phyloP scores from a whole-genome alignment of 768 basidiomycete genomes.

The Leucosporidium scottii region DNA sequence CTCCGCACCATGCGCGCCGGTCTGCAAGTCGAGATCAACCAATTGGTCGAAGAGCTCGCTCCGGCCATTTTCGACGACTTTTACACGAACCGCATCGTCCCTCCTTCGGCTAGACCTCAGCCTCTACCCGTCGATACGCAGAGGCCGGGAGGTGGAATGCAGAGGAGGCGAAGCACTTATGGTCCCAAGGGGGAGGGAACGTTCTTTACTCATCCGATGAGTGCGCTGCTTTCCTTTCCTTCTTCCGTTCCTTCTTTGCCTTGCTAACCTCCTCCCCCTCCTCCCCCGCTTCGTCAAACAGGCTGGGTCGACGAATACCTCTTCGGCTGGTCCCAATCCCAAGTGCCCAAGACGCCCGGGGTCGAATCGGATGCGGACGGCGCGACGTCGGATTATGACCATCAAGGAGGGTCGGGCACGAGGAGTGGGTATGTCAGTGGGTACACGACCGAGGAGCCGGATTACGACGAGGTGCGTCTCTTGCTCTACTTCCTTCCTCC shows the following conservation, averaged over 20 bases:
- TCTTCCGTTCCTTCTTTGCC: not conserved
- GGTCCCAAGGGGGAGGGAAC: constrained; percentile 69
- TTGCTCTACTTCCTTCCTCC: not conserved
- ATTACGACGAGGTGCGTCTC: constrained; percentile 30
- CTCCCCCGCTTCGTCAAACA: not conserved
- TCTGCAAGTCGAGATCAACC: constrained; percentile 75
- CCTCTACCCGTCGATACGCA: not conserved
- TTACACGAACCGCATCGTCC: constrained; percentile 53
- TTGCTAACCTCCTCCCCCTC: no score
- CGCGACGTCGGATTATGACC: constrained; percentile 52
- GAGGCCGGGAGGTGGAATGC: not conserved
- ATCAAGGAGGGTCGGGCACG: constrained; percentile 65
- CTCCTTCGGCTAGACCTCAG: not conserved
- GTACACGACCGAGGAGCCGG: constrained; percentile 29
- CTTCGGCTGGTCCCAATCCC: constrained; percentile 69
- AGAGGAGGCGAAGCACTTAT: constrained; percentile 46
- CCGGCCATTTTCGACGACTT: constrained; percentile 83
- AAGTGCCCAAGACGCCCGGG: constrained; percentile 52
- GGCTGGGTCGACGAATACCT: constrained; percentile 83
- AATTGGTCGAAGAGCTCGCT: constrained; percentile 78
- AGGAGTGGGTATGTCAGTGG: constrained; percentile 24
- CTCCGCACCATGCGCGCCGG: constrained; percentile 65
- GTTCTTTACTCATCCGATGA: constrained; percentile 66
- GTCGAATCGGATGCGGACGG: not conserved
- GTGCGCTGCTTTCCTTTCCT: not conserved